Evolutionary conservation across 2,329 filamentous ascomycete species (phyloP), one percentile per base, ranked within the genome.

Genomic region (Apiospora pterosperma): DNA sequence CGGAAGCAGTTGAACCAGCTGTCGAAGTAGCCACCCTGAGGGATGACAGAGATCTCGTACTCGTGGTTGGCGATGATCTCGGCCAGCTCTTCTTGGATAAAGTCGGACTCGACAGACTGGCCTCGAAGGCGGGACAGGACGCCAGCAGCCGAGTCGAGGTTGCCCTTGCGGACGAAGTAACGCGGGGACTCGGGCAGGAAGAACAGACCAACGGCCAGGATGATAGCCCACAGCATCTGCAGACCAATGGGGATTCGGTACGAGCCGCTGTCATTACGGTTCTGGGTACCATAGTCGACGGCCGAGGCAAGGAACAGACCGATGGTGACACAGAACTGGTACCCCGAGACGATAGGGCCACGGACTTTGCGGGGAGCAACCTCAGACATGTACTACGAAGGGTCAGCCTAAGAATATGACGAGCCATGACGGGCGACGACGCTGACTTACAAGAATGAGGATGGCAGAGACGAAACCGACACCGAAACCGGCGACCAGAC

Each of bases 31-130:
- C 85, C 85, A 69, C 82, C 82, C 69, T 84, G 78, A 68, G 90
- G 90, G 65, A 91, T 89, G 65, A 90, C 80, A 61, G 86, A 81
- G 71, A 89, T 83, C 83, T 97, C 93, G 76, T 95, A 93, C 79
- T 92, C 91, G 79, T 95, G 87, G 84, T 96, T 97, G 82, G 92
- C 93, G 66, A 96, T 85, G 69, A 97, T 92, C 81, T 97, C 93
- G 52, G 90, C 86, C 58, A 96, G 84, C 80, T 97, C 93, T 67
- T 87, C 81, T 79, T 90, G 87, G 78, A 97, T 89, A 77, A 87
- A 93, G 67, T 90, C 85, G 25, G 91, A 94, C 63, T 91, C 87
- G 62, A 79, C 73, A 60, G 90, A 84, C 80, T 96, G 91, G 66
- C 91, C 91, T 75, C 93, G 91, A 36, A 97, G 86, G 65, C 83